Evolutionary conservation across 495 filamentous ascomycete genomes (phyloP).

Genomic region (Pyrenopolyporus hunteri): DNA sequence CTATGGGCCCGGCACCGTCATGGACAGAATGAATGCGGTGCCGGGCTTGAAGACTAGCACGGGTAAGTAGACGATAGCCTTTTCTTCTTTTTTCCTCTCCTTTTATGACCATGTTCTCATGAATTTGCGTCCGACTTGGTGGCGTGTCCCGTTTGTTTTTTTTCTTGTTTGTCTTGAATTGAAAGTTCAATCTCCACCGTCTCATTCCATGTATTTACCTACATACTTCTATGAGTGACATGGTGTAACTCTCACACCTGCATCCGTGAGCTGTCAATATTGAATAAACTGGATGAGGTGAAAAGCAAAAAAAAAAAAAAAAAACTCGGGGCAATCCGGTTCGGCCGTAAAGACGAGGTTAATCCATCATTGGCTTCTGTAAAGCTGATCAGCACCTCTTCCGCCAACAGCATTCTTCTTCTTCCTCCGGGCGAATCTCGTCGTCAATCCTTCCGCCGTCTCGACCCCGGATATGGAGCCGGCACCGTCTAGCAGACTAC

Average conservation of each 20-base stretch:
- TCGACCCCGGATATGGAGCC: conserved; percentile 54
- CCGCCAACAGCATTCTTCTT: conserved; percentile 57
- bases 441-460: conserved; percentile 54
- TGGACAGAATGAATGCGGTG: conserved; percentile 55
- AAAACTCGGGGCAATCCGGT: not conserved
- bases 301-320: conserved; percentile 13
- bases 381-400: conserved; percentile 26
- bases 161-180: conserved; percentile 19
- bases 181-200: conserved; percentile 34
- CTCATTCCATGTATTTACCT: conserved; percentile 13
- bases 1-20: conserved; percentile 47
- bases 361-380: conserved; percentile 12
- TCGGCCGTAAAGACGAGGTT: conserved; percentile 6
- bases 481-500: conserved; percentile 35
- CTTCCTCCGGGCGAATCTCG: conserved; percentile 62
- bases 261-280: conserved; percentile 5
- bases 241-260: conserved; percentile 22
- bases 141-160: conserved; percentile 8
- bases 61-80: conserved; percentile 46
- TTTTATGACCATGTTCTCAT: conserved; percentile 1
- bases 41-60: conserved; percentile 58
- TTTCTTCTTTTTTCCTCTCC: conserved; percentile 1
- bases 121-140: conserved; percentile 4
- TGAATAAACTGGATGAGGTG: conserved; percentile 11
- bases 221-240: conserved; percentile 18